Percentiles rank a stretch among this genome's conserved stretches.
Evolutionary conservation across 139 green algal genomes (phyloP).

Genomic region (Desmodesmus armatus): DNA sequence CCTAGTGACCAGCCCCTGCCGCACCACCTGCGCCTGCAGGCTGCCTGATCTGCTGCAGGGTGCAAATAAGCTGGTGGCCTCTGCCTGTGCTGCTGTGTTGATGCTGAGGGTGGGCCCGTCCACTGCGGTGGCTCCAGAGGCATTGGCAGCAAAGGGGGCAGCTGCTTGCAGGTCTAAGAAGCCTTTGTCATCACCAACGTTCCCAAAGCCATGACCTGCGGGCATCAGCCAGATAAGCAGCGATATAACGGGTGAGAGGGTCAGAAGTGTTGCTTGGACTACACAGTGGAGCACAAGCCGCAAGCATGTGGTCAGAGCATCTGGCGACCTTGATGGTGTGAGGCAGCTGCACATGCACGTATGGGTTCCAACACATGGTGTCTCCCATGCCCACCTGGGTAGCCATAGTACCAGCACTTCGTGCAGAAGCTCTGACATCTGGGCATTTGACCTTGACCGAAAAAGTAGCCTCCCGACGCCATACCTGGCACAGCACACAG

Average conservation of each 20-base stretch:
- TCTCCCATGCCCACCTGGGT: neutral
- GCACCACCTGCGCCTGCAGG: neutral
- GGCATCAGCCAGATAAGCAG: neutral
- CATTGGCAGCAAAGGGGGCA: too few relatives aligned
- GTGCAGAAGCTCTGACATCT: slow-evolving; percentile 23
- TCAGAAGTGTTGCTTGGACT: too few relatives aligned
- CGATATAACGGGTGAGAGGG: neutral
- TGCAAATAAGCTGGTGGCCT: slow-evolving; percentile 8
- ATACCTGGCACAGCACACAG: neutral
- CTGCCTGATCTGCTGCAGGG: slow-evolving; percentile 24
- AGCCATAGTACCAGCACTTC: slow-evolving; percentile 34
- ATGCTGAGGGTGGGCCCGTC: neutral
- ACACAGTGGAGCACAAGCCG: too few relatives aligned
- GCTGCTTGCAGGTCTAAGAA: too few relatives aligned
- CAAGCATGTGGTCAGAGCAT: too few relatives aligned
- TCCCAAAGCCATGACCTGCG: slow-evolving; percentile 18
- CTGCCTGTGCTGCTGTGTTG: neutral
- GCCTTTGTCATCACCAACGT: neutral
- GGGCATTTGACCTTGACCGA: slow-evolving; percentile 1
- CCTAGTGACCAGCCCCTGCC: neutral
- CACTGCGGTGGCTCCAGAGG: too few relatives aligned
- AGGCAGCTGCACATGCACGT: too few relatives aligned
- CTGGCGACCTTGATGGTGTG: too few relatives aligned
- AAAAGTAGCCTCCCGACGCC: neutral
- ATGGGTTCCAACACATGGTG: too few relatives aligned